Base-by-base conservation (phyloP, 768 basidiomycete species). In the Rhodotorula sphaerocarpa region DNA sequence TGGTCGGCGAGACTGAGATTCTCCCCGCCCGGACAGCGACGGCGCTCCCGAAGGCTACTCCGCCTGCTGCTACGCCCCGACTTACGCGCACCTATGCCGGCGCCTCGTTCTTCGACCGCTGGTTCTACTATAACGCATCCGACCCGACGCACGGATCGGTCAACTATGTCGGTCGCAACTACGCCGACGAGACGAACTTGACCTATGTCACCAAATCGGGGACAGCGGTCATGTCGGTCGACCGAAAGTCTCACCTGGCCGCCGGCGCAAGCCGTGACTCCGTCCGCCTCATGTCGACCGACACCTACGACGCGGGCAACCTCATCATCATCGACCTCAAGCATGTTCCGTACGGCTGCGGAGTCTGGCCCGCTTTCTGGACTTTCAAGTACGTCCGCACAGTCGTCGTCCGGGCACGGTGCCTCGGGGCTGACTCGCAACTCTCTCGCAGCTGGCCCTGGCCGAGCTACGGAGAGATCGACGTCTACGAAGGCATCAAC, bases 381-480 rank as follows among this genome's bases (percentile, higher is more conserved):
- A 44, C 41, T 30, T 52, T 36, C 23, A n/a, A 44, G 55, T 56
- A 43, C 27, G 56, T 36, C 33, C 15, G 36, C 36, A 39, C 16
- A 9, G 10, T 31, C 31, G 50, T 25, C 31, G 33, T 36, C 33
- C 23, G 6, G 31, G 23, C 16, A 5, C 23, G 5, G n/a, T n/a
- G 11, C 7, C 45, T 25, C n/a, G 43, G 16, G 20, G 20, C 12
- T 45, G 44, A n/a, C 21, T 11, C 5, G 44, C 44, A n/a, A n/a
- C 12, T 6, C 44, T 41, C 39, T n/a, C n/a, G n/a, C 34, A 48
- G 47, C 55, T 47, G 34, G 30, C 55, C 55, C 1, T 45, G 56
- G 84, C 84, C 84, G 0, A 46, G 75, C 5, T 81, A 80, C n/a
- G 73, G 73, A 44, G 70, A 74, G 61, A 67, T 71, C 61, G 71